Base-by-base conservation (phyloP, 2,329 filamentous ascomycete species). In the Fusarium transvaalense region DNA sequence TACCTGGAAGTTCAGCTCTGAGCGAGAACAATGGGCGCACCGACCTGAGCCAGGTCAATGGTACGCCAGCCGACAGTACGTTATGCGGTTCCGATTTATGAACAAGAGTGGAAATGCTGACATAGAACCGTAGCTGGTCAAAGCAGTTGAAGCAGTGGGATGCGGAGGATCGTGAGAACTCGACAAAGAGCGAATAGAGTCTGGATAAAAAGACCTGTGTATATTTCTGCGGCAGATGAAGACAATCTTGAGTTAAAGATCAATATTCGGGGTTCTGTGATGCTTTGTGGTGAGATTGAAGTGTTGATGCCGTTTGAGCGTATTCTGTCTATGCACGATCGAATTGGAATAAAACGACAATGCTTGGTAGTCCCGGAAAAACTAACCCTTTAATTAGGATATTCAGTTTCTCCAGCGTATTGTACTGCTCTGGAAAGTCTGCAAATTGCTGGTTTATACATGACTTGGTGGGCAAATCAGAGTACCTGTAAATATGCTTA, bases 51-150 rank as follows among this genome's bases (percentile, higher is more conserved):
- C 87, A 58, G 88, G 88, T 74, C 84, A 91, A 76, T 96, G 94
- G 86, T 94, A 91, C 80, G 92, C 92, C 47, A 96, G 92, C 82
- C 87, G 93, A 88, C 89, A 91, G 92, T 95, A 85, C 76, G 91
- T 87, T 57, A 27, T 51, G n/a, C 29, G 35, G 15, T 47, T 10
- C 15, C 23, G 5, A 21, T 29, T 4, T n/a, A 15, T 2, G 29
- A 27, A 10, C 2, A 19, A 37, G 34, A 37, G 51, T 37, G 31
- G 29, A 47, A 38, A 48, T 62, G 50, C 76, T 78, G 47, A 76
- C 68, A 9, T 46, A 12, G n/a, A 15, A n/a, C 34, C 34, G 21
- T 56, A 83, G 82, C 70, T 83, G 82, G 82, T 82, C 81, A 64
- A 82, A 78, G 73, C 81, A 83, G 61, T 73, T 83, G 77, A 79